Base-by-base conservation (phyloP, 345 rosid species). In the Viola odorata region DNA sequence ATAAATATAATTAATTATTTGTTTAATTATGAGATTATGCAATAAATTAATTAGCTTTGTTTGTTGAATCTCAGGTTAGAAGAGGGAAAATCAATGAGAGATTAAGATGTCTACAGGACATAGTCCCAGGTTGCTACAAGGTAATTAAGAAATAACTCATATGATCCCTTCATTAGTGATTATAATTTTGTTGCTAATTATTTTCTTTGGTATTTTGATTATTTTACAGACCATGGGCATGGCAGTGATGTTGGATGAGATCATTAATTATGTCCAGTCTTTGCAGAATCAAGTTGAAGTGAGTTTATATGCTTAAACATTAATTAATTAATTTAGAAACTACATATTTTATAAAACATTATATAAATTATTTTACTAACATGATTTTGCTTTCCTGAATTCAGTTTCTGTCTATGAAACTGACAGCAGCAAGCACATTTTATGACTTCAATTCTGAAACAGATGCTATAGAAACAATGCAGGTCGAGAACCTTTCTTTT, bases 211-310 rank as follows among this genome's bases (percentile, higher is more conserved):
- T 23, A 23, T 23, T 23, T 8, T 51, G 7, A 6, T 13, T 7
- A 48, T 60, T 11, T 45, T 17, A 36, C 75, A 85, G 91, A 68
- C 88, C 32, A 85, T 83, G 91, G 91, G 91, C 58, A 85, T 85
- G 91, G 83, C 91, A 65, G 80, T 78, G 58, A 83, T 83, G 91
- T 58, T 85, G 60, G 91, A 83, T 72, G 82, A 69, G 63, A 70
- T 70, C 37, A 90, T 90, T 53, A 85, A 85, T 57, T 90, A 90
- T 69, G 92, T 90, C 3, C 90, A 80, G 67, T 85, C 95, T 16
- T 75, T 87, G 54, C 90, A 90, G 62, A 82, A 84, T 69, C 95
- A 90, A 67, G 88, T 90, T 45, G 97, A 90, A 88, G 95, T 85
- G 55, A 80, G 74, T 65, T 39, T 10, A 40, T 15, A 7, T 3